phyloP scores from a whole-genome alignment of 2,329 filamentous ascomycete species.

The Rutstroemia sp. region DNA sequence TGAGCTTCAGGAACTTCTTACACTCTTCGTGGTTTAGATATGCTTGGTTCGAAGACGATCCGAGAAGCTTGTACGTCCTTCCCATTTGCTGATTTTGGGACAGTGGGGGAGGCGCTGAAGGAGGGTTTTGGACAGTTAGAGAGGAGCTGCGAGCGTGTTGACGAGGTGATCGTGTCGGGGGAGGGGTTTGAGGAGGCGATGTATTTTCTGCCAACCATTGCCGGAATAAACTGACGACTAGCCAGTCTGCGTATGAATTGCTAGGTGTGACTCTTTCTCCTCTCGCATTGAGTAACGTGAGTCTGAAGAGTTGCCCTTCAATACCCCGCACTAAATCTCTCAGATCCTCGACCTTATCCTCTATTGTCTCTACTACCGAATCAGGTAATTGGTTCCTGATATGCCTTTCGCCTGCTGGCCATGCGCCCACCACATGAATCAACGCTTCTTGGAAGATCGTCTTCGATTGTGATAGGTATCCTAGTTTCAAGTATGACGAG shows the following conservation, averaged over 20 bases:
- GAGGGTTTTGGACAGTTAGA: slow-evolving; percentile 2
- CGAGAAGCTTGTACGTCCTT: slow-evolving; percentile 70
- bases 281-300: slow-evolving; percentile 64
- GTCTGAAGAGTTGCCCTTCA: slow-evolving; percentile 73
- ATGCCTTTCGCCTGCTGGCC: slow-evolving; percentile 74
- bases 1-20: slow-evolving; percentile 81
- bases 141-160: slow-evolving; percentile 40
- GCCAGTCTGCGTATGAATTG: slow-evolving; percentile 82
- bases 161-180: slow-evolving; percentile 23
- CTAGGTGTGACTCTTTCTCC: slow-evolving; percentile 77
- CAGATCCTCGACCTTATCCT: slow-evolving; percentile 90
- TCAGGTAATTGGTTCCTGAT: slow-evolving; percentile 66
- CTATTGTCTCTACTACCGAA: slow-evolving; percentile 77
- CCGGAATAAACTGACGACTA: slow-evolving; percentile 77
- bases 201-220: slow-evolving; percentile 93
- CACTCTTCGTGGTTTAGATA: slow-evolving; percentile 83
- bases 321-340: slow-evolving; percentile 74
- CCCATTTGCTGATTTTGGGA: slow-evolving; percentile 40
- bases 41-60: slow-evolving; percentile 45
- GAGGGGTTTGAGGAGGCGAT: slow-evolving; percentile 48
- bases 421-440: slow-evolving; percentile 90
- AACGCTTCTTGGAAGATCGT: slow-evolving; percentile 83
- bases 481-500: slow-evolving; percentile 82
- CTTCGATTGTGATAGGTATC: slow-evolving; percentile 75
- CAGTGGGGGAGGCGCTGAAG: background rate